Conservation (phyloP, 2,329 filamentous ascomycete genomes). For the Coniochaeta sp. region DNA sequence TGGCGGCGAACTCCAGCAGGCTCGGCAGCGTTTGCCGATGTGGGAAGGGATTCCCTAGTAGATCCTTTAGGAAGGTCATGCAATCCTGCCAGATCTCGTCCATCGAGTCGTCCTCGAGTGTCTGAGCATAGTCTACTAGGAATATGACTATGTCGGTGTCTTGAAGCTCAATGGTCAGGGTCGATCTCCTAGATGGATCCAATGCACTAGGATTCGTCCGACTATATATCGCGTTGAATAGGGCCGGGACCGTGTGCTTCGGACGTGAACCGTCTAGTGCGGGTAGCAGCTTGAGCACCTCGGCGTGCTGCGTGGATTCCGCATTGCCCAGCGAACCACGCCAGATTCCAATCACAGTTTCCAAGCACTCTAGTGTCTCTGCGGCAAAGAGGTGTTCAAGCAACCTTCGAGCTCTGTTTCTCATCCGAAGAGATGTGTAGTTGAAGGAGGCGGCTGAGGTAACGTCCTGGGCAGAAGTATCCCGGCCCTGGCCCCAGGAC, state of each 20-base stretch:
- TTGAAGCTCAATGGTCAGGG: conserved; percentile 74
- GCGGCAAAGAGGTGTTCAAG: conserved; percentile 89
- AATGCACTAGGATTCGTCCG: conserved; percentile 78
- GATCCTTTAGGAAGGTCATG: conserved; percentile 79
- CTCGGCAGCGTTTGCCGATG: conserved; percentile 85
- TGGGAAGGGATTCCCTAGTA: conserved; percentile 88
- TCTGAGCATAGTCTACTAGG: conserved; percentile 80
- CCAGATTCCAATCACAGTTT: conserved; percentile 86
- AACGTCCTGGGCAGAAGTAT: conserved; percentile 51
- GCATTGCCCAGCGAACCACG: conserved; percentile 40
- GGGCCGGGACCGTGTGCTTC: conserved; percentile 82
- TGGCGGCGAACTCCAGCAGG: conserved; percentile 79
- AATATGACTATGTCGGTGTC: conserved; percentile 84
- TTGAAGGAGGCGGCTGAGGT: conserved; percentile 74
- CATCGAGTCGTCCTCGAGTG: conserved; percentile 92
- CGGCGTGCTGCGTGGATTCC: conserved; percentile 42
- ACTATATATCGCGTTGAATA: conserved; percentile 95
- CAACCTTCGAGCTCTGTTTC: conserved; percentile 78
- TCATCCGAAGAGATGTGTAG: conserved; percentile 85
- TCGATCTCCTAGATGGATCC: conserved; percentile 75
- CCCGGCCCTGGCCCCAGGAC: conserved; percentile 74
- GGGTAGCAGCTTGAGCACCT: conserved; percentile 80
- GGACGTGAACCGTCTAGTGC: conserved; percentile 87
- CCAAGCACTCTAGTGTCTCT: conserved; percentile 86
- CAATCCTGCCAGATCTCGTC: conserved; percentile 98